These are phyloP conservation scores for Podaxis sp. DNA, from an alignment of 768 basidiomycete species.

Conservation along the genomic window DNA sequence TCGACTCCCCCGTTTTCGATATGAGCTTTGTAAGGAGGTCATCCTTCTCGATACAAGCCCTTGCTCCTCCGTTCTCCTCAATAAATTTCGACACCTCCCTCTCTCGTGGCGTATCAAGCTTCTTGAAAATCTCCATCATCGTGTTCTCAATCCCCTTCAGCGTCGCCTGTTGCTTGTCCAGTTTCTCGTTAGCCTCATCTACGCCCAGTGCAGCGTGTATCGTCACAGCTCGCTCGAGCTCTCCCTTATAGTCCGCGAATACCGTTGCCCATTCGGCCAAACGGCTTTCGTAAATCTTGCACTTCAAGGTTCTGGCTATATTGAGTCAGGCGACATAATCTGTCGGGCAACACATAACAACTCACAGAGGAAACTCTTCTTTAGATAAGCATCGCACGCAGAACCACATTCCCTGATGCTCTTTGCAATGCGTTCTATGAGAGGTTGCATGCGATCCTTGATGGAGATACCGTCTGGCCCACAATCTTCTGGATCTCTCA, in stretches of 20 bases:
- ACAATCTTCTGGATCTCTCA: constrained; percentile 22
- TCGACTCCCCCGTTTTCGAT: constrained; percentile 20
- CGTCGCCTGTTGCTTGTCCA: constrained; percentile 21
- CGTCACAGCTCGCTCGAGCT: constrained; percentile 30
- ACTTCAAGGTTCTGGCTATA: constrained; percentile 29
- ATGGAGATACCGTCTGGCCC: constrained; percentile 34
- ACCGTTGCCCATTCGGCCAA: constrained; percentile 29
- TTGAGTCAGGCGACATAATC: not conserved
- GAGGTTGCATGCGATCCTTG: constrained; percentile 29
- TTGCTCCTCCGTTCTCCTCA: constrained; percentile 31
- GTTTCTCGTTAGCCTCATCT: constrained; percentile 28
- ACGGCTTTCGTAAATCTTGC: constrained; percentile 31
- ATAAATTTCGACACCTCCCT: constrained; percentile 31
- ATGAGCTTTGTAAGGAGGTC: constrained; percentile 26
- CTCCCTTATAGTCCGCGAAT: constrained; percentile 30
- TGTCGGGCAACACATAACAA: not conserved
- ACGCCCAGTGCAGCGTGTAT: constrained; percentile 33
- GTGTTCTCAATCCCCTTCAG: constrained; percentile 24
- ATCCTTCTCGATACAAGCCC: constrained; percentile 31
- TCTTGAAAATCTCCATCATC: constrained; percentile 30
- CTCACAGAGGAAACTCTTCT: constrained; percentile 41
- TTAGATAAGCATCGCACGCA: constrained; percentile 45
- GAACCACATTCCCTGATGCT: constrained; percentile 45
- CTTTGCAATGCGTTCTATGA: constrained; percentile 30
- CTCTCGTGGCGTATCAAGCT: constrained; percentile 34